Percentiles rank a stretch among this genome's conserved stretches.
Evolutionary conservation across 257 asterid genomes (phyloP).

Genomic region (Thymus mandschuricus): DNA sequence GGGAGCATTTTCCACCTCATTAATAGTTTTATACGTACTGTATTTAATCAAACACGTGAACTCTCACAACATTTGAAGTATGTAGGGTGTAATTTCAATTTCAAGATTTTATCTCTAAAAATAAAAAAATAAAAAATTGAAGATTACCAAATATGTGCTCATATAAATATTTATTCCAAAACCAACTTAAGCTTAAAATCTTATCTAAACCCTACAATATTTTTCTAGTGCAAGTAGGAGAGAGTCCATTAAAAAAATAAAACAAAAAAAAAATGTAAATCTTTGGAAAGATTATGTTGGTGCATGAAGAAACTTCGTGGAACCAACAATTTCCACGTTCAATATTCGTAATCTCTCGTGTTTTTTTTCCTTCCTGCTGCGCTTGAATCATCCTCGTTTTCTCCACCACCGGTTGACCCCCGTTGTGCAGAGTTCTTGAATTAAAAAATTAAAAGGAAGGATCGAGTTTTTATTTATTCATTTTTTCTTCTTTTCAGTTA

Average conservation of each 20-base stretch:
- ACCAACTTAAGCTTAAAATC: neutral
- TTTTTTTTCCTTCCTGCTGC: slow-evolving; percentile 9
- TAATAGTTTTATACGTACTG: too few relatives aligned
- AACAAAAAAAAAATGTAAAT: neutral
- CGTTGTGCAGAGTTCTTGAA: slow-evolving; percentile 2
- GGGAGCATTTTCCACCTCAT: too few relatives aligned
- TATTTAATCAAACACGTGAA: too few relatives aligned
- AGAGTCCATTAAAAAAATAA: neutral
- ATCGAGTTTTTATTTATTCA: neutral
- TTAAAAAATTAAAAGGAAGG: neutral
- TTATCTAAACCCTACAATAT: neutral
- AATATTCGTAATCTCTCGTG: slow-evolving; percentile 1
- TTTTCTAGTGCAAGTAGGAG: neutral
- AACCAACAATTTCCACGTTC: slow-evolving; percentile 30
- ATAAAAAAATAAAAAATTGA: neutral
- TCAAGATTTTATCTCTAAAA: too few relatives aligned
- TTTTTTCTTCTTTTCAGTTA: neutral
- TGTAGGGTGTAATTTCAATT: too few relatives aligned
- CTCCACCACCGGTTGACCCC: slow-evolving; percentile 33
- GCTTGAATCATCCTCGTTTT: slow-evolving; percentile 27
- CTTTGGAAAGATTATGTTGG: neutral
- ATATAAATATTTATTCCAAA: neutral
- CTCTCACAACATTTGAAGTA: too few relatives aligned
- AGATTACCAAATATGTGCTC: neutral
- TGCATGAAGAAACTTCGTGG: slow-evolving; percentile 44